Conservation (phyloP, 306 rosid genomes). For the Fagus crenata region DNA sequence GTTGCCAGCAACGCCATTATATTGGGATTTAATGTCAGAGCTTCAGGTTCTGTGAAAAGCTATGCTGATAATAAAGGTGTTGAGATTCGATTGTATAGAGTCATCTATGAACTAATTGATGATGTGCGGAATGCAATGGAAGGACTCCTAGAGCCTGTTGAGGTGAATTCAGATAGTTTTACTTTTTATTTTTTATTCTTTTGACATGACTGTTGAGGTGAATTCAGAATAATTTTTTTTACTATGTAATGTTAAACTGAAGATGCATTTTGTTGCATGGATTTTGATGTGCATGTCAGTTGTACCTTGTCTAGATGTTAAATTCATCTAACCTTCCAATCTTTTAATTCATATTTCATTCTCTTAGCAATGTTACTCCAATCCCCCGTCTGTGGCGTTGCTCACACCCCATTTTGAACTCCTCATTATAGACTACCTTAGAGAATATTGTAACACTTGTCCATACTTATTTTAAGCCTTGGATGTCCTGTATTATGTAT, state of each 20-base stretch:
- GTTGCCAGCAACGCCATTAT: constrained; percentile 83
- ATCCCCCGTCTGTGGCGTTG: too few species aligned
- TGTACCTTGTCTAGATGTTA: not conserved
- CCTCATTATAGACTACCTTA: not conserved
- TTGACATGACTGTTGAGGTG: constrained; percentile 58
- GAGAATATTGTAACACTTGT: not conserved
- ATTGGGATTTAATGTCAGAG: constrained; percentile 80
- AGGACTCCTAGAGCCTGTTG: constrained; percentile 82
- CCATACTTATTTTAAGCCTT: not conserved
- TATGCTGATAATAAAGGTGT: constrained; percentile 83
- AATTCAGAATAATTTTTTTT: constrained; percentile 1
- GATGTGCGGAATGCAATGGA: constrained; percentile 96
- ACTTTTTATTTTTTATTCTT: too few species aligned
- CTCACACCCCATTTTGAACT: too few species aligned
- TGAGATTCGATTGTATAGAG: constrained; percentile 87
- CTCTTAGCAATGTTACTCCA: not conserved
- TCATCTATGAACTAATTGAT: constrained; percentile 88
- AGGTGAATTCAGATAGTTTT: constrained; percentile 51
- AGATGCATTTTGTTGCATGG: not conserved
- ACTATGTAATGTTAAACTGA: not conserved
- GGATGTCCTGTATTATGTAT: constrained; percentile 12
- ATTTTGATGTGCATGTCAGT: not conserved
- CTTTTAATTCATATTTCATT: not conserved
- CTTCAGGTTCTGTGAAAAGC: constrained; percentile 80
- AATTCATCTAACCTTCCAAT: not conserved